Evolutionary conservation across 805 yeast species (phyloP), one percentile per base, ranked within the genome.

Genomic region (Tetrapisispora arboricola): DNA sequence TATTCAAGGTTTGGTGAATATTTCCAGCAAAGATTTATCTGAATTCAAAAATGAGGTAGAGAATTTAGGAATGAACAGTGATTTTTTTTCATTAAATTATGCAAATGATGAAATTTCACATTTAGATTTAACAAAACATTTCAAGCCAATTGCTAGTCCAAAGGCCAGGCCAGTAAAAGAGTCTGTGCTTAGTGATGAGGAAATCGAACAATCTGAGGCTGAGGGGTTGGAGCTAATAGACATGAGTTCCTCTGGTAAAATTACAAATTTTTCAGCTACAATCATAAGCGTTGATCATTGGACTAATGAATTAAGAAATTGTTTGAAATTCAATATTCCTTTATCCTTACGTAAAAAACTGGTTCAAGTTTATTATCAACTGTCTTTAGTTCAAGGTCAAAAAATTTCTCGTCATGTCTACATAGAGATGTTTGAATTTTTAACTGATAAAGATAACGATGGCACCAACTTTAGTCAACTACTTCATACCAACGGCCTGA

Each of bases 261-360:
- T 76, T 9, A 70, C 79, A 1, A 76, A 82, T 2, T 70, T 73
- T 48, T 76, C 85, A 1, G 82, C 92, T 0, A 76, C 92, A 0
- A 80, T 84, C 6, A 77, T 83, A 6, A 72, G 79, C 34, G 80
- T 86, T 7, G 72, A 80, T 40, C 84, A 81, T 44, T 88, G 96
- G 95, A 81, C 96, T 0, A 78, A 81, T 40, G 96, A 87, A 57
- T 68, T 90, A 46, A 72, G 76, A 38, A 79, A 81, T 31, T 81
- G 95, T 74, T 58, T 86, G 40, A 74, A 73, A 50, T 77, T 82
- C 51, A 82, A 81, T 39, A 70, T 90, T 65, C 96, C 98, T 0
- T 50, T 85, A 11, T 49, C 67, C 1, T 60, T 79, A 36, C 71
- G 87, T 40, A 68, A 77, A 18, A 64, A 74, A 1, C 67, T 90